These are phyloP conservation scores for Hanseniaspora guilliermondii DNA, from an alignment of 805 yeast species.

Conservation along the genomic window DNA sequence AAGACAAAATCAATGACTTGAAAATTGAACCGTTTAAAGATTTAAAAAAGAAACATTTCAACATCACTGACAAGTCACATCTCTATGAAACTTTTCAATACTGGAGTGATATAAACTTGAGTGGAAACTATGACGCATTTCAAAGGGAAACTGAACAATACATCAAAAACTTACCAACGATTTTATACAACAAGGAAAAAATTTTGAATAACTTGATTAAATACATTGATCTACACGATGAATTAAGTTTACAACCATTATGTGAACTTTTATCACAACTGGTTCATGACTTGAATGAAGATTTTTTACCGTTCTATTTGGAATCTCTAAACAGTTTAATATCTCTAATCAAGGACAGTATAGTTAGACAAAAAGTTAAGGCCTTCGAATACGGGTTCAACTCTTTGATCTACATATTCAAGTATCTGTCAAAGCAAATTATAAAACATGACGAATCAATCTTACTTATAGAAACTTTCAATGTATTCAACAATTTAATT, in stretches of 20 bases:
- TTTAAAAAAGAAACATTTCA: conserved; percentile 47
- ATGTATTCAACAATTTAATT: conserved; percentile 50
- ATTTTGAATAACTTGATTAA: conserved; percentile 43
- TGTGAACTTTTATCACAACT: conserved; percentile 73
- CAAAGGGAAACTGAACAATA: conserved; percentile 40
- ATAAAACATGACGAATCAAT: conserved; percentile 25
- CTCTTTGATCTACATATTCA: conserved; percentile 76
- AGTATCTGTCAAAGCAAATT: conserved; percentile 60
- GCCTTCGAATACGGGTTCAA: conserved; percentile 76
- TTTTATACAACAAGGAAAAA: conserved; percentile 53
- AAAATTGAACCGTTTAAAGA: conserved; percentile 64
- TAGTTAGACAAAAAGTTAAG: conserved; percentile 42
- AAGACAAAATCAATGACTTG: conserved; percentile 70
- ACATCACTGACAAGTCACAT: conserved; percentile 64
- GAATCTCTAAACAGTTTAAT: conserved; percentile 41
- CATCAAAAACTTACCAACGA: conserved; percentile 65
- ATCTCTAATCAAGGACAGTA: conserved; percentile 32
- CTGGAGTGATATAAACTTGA: conserved; percentile 78
- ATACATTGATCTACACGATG: conserved; percentile 46
- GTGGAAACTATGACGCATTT: conserved; percentile 58
- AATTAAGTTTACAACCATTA: conserved; percentile 63
- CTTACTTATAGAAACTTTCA: conserved; percentile 60
- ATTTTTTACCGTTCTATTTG: conserved; percentile 61
- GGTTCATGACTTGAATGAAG: conserved; percentile 85
- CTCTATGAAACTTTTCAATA: conserved; percentile 67